Conservation (phyloP, 108 stramenopile species). For the Skeletonema costatum region DNA sequence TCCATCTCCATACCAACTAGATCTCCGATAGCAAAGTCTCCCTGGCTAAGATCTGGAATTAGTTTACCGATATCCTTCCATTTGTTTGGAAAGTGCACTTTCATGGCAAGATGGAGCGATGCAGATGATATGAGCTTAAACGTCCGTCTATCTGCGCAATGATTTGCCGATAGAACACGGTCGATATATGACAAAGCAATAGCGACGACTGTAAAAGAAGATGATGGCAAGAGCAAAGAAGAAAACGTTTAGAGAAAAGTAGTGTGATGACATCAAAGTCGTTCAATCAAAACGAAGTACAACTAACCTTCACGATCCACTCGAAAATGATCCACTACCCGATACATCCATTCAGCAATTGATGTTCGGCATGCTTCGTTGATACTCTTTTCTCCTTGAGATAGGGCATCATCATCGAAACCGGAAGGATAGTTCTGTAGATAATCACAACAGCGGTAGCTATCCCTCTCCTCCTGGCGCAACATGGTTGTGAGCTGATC, state of each 20-base stretch:
- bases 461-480: constrained; percentile 27
- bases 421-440: constrained; percentile 13
- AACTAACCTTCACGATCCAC: constrained; percentile 77
- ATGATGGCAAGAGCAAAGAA: neutral
- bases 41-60: constrained; percentile 77
- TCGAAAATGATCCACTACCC: constrained; percentile 81
- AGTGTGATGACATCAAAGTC: neutral
- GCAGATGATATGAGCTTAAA: constrained; percentile 83
- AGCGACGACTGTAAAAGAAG: constrained; percentile 29
- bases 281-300: constrained; percentile 35
- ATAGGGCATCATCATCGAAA: neutral
- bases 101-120: constrained; percentile 78
- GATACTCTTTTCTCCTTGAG: constrained; percentile 21
- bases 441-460: constrained; percentile 42
- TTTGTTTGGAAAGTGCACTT: constrained; percentile 61
- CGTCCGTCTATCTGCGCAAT: constrained; percentile 56
- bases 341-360: constrained; percentile 87
- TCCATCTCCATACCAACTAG: constrained; percentile 67
- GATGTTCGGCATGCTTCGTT: constrained; percentile 72
- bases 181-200: constrained; percentile 49
- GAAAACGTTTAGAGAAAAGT: neutral
- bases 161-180: constrained; percentile 43
- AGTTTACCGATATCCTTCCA: constrained; percentile 47
- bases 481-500: constrained; percentile 38
- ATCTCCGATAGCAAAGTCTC: constrained; percentile 66